phyloP scores from a whole-genome alignment of 805 yeast species.

The Spathaspora passalidarum region DNA sequence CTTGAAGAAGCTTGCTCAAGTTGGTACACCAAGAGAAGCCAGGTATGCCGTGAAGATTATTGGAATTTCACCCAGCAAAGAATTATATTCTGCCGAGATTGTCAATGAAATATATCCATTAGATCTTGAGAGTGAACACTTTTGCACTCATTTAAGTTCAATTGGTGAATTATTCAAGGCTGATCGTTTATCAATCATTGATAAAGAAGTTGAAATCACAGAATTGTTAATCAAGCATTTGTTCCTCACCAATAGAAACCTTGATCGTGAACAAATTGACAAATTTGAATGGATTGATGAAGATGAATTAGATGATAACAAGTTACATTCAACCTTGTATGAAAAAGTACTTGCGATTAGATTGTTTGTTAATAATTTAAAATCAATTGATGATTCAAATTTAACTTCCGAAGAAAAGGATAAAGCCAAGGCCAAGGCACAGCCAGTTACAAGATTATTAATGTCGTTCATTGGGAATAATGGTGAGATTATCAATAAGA shows the following conservation, averaged over 20 bases:
- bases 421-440: constrained; percentile 42
- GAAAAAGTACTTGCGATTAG: constrained; percentile 54
- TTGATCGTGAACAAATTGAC: constrained; percentile 25
- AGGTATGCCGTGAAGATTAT: constrained; percentile 61
- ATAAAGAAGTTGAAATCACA: constrained; percentile 56
- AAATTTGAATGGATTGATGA: constrained; percentile 48
- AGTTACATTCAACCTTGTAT: constrained; percentile 30
- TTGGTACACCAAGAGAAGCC: constrained; percentile 61
- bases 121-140: constrained; percentile 27
- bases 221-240: constrained; percentile 58
- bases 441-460: constrained; percentile 65
- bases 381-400: constrained; percentile 15
- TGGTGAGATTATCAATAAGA: constrained; percentile 65
- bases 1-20: constrained; percentile 43
- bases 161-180: constrained; percentile 56
- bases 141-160: constrained; percentile 57
- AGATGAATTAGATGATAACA: constrained; percentile 29
- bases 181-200: constrained; percentile 48
- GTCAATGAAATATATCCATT: constrained; percentile 50
- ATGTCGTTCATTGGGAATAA: constrained; percentile 66
- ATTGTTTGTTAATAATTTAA: constrained; percentile 58
- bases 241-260: constrained; percentile 48
- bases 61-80: constrained; percentile 44
- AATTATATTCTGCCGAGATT: constrained; percentile 36
- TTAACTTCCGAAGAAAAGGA: constrained; percentile 27